Base-by-base conservation (phyloP, 768 basidiomycete genomes). In the Leucocoprinus birnbaumii region DNA sequence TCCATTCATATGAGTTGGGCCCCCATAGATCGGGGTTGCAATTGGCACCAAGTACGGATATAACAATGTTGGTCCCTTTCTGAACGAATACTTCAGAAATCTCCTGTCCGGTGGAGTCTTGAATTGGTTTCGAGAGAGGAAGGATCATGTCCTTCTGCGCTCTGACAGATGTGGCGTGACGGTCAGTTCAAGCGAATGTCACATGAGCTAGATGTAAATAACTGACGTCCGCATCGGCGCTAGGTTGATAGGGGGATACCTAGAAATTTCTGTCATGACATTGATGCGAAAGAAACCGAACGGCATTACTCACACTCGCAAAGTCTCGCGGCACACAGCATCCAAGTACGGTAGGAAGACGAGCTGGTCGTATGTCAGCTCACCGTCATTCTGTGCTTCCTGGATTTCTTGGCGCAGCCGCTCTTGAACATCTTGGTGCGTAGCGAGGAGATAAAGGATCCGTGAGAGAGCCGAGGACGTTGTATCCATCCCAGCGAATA, bases 381-480 rank as follows among this genome's bases (percentile, higher is more conserved):
- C 59, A 11, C 43, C 59, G 14, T 55, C 21, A 18, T 53, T 44
- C 22, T 48, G 63, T 0, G 66, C 65, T 24, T 60, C 58, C 3
- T 68, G 18, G n/a, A 80, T 67, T 57, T 80, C 79, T 41, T 66
- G 59, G 13, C 74, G 72, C 27, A 78, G 60, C 3, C 63, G 67
- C 22, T 24, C 54, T 26, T 78, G 67, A n/a, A 72, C 65, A 2
- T 69, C 60, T 7, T 70, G 71, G 51, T 79, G 62, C 62, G 63
- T 61, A 14, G 72, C 63, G 27, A 80, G 65, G 18, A 71, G 53
- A 58, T 72, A 77, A 4, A 73, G 57, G 13, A 65, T 68, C 35
- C 68, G 73, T 2, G 69, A 71, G 22, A 80, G 58, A 0, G 68
- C 70, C 2, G 65, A 65, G 10, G 74, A 68, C 1, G 70, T 76